phyloP scores from a whole-genome alignment of 331 rosid species.

The Stylosanthes scabra region DNA sequence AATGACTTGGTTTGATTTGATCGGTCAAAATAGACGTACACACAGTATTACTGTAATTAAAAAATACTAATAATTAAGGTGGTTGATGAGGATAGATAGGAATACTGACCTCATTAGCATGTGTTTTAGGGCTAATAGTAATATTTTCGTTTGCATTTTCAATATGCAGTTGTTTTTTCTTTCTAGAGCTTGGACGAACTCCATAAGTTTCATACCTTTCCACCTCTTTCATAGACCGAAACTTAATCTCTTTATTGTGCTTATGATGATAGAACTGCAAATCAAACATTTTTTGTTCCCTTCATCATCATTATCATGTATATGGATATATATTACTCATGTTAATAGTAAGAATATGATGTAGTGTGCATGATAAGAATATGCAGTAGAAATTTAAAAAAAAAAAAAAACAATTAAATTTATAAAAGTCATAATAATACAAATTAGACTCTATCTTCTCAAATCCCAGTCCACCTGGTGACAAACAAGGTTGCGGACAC shows the following conservation, averaged over 20 bases:
- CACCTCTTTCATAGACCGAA: background rate
- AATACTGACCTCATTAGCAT: background rate
- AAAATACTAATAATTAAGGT: too few relatives aligned
- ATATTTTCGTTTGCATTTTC: background rate
- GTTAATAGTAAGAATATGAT: background rate
- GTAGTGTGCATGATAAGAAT: background rate
- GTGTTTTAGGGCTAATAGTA: background rate
- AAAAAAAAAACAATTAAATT: too few relatives aligned
- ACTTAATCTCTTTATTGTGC: background rate
- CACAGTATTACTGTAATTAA: too few relatives aligned
- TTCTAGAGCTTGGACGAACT: background rate
- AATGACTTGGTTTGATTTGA: too few relatives aligned
- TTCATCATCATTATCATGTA: too few relatives aligned
- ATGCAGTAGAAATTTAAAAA: background rate
- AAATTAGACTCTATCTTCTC: too few relatives aligned
- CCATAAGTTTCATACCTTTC: background rate
- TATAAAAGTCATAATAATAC: too few relatives aligned
- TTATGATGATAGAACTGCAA: constrained; percentile 7
- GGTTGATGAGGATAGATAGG: background rate
- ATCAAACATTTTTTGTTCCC: background rate
- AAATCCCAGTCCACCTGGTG: too few relatives aligned
- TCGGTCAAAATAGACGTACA: too few relatives aligned
- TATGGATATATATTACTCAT: background rate
- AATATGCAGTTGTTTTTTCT: background rate
- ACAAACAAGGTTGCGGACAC: too few relatives aligned